Base-by-base conservation (phyloP, 495 filamentous ascomycete genomes). In the Aspergillus taichungensis region DNA sequence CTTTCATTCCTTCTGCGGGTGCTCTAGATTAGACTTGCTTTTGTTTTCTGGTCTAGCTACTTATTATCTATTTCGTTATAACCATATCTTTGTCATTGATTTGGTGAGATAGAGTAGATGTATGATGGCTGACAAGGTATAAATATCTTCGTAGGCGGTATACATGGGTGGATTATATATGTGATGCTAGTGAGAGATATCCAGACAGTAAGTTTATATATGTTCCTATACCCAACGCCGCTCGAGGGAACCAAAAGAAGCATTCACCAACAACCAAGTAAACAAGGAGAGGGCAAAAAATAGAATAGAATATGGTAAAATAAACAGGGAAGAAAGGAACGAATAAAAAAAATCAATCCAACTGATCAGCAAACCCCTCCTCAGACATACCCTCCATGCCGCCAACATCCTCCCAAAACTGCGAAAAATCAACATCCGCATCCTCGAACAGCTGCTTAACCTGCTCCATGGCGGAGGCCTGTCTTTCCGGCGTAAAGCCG, bases 371-470 rank as follows among this genome's bases (percentile, higher is more conserved):
- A 55, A 82, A 62, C 0, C 70, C 73, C 34, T 24, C 18, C 18
- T 4, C 18, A 24, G 18, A 4, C 18, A 24, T 24, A 1, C 18
- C 18, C 18, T 83, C 76, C 49, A 84, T 67, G 0, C 85, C 85
- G 3, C 85, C 86, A 28, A 84, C 70, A 31, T 82, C 76, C 40
- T 73, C 71, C 79, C 84, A 83, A 48, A 92, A 80, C n/a, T 68
- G 65, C 38, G 86, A 80, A 62, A 91, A 91, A 52, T 91, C 77
- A 5, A 94, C 73, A 0, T 77, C 80, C 18, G 83, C 73, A 29
- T 75, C 68, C 37, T 77, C 72, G 57, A 94, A 92, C 61, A 89
- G 60, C 67, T 77, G 56, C 71, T 76, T 72, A 50, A 77, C 77
- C 74, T 83, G 75, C 13, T 75, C 46, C 53, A 87, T 84, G 2